Evolutionary conservation across 2,329 filamentous ascomycete genomes (phyloP), one percentile per base, ranked within the genome.

Genomic region (Arthrinium phaeospermum): DNA sequence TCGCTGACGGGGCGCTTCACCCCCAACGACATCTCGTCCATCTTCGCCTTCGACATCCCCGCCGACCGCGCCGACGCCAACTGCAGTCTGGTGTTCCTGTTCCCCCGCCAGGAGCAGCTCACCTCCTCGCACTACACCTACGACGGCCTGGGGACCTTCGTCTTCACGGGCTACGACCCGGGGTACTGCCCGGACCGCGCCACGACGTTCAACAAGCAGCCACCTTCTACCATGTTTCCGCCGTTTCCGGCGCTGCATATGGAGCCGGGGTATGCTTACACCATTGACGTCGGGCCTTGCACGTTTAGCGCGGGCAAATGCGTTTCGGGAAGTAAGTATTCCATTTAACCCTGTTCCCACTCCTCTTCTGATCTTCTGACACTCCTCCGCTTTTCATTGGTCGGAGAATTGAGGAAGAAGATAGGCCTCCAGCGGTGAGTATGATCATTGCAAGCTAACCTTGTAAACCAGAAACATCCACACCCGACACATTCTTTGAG

Each of bases 21-120:
- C 5, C 78, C 81, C 1, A 79, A 79, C 71, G 80, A 81, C 71
- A 73, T 82, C 45, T 79, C 78, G 1, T 75, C 77, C 49, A 74
- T 87, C 73, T 86, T 86, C 80, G 83, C 82, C 72, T 87, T 87
- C 75, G 83, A 87, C 73, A 79, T 87, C 34, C 82, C 83, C 0
- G 74, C 78, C 3, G 77, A 76, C 4, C 80, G 83, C 68, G 72
- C 78, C 49, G 82, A 83, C 72, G 83, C 83, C 73, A 84, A 80
- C 45, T 88, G 86, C 80, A 85, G 82, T 6, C 77, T 87, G n/a
- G 78, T 83, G 72, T 86, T 88, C 78, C 77, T 84, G 49, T 81
- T 87, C 73, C 86, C 86, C 0, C 73, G 71, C 30, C 76, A 75
- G 74, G 73, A 75, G 19, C 78, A 82, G 74, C 79, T 85, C 8